Conservation (phyloP, 148 eudicot genomes). For the Selenicereus undatus region DNA sequence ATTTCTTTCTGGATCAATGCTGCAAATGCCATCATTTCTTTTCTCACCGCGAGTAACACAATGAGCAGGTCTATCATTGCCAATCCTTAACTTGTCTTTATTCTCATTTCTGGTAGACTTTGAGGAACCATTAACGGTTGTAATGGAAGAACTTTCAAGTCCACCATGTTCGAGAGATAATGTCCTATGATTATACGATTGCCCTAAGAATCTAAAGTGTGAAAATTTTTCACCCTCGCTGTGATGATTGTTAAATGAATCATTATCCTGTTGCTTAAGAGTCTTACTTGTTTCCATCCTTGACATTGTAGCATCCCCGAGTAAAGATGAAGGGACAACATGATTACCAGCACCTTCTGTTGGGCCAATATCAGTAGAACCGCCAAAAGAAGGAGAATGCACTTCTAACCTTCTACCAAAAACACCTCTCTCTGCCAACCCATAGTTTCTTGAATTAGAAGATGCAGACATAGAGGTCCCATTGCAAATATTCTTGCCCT, state of each 20-base stretch:
- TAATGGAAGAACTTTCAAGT: conserved; percentile 20
- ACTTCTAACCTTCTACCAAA: conserved; percentile 26
- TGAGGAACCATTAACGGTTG: conserved; percentile 18
- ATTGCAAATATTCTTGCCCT: conserved; percentile 12
- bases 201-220: conserved; percentile 17
- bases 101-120: conserved; percentile 15
- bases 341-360: conserved; percentile 13
- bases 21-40: conserved; percentile 10
- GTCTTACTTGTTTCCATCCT: conserved; percentile 25
- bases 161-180: conserved; percentile 7
- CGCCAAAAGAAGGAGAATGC: conserved; percentile 19
- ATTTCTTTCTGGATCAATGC: conserved; percentile 26
- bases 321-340: conserved; percentile 24
- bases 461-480: conserved; percentile 23
- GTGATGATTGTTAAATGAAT: conserved; percentile 21
- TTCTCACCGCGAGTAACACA: conserved; percentile 22
- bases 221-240: conserved; percentile 29
- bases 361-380: conserved; percentile 22
- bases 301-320: conserved; percentile 29
- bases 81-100: conserved; percentile 43
- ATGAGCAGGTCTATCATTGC: conserved; percentile 27
- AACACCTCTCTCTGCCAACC: conserved; percentile 17
- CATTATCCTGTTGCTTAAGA: conserved; percentile 22
- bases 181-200: conserved; percentile 9
- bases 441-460: conserved; percentile 24